phyloP scores from a whole-genome alignment of 2,329 filamentous ascomycete genomes.

The Ilyonectria destructans region DNA sequence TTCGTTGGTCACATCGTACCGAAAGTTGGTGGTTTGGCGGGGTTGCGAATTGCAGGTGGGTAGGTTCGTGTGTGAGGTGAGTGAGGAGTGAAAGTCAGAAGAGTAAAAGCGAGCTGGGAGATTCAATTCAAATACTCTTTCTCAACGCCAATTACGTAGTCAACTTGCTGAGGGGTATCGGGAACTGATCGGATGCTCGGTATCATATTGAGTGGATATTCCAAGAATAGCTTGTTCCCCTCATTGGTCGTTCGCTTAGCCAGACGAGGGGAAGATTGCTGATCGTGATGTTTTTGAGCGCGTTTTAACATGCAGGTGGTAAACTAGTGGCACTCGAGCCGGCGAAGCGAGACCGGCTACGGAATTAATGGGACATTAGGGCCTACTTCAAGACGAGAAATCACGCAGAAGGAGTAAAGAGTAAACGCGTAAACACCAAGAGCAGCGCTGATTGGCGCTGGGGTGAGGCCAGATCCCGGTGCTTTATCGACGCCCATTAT shows the following conservation, averaged over 20 bases:
- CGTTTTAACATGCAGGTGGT: conserved; percentile 16
- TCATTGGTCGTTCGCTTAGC: conserved; percentile 40
- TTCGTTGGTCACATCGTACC: conserved; percentile 50
- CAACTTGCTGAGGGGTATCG: conserved; percentile 41
- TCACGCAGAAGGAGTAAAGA: background rate
- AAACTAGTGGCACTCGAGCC: conserved; percentile 24
- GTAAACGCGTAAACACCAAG: no score
- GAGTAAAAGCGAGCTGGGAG: background rate
- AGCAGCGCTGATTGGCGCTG: no score
- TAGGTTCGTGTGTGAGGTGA: background rate
- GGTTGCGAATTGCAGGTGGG: background rate
- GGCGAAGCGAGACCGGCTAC: conserved; percentile 1
- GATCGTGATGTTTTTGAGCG: conserved; percentile 17
- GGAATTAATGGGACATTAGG: background rate
- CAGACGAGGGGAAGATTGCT: conserved; percentile 32
- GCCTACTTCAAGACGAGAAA: background rate
- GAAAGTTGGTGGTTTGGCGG: conserved; percentile 21
- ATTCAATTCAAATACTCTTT: conserved; percentile 15
- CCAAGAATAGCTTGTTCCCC: conserved; percentile 1
- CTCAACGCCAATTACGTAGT: background rate
- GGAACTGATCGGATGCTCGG: conserved; percentile 32
- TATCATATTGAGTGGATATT: conserved; percentile 42
- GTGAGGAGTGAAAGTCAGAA: background rate
- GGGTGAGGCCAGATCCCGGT: no score
- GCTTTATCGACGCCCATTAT: no score